A percentile compares a stretch with the other conserved stretches of the same genome.
Evolutionary conservation across 1,284 basidiomycete genomes (phyloP).

Genomic region (Schizophyllum amplum): DNA sequence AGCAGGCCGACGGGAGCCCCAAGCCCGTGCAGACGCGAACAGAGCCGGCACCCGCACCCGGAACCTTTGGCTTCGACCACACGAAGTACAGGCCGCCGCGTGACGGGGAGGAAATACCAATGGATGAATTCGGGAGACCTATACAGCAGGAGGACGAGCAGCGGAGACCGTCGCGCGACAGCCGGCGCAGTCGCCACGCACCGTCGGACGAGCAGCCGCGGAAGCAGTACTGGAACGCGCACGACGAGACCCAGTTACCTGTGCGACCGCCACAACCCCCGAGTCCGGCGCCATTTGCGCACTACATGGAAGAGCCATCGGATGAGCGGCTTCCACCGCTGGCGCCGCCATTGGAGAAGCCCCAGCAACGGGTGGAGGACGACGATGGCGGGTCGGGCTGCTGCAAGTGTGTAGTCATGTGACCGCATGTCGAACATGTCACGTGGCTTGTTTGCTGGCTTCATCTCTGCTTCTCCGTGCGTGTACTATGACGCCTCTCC

Average conservation of each 20-base stretch:
- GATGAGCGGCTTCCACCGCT: conserved; percentile 15
- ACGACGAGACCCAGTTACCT: conserved; percentile 25
- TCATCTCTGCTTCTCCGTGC: background rate
- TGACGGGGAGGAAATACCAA: conserved; percentile 36
- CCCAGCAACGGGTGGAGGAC: conserved; percentile 20
- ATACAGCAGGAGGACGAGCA: conserved; percentile 12
- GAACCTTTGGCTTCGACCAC: conserved; percentile 72
- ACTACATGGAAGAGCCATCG: conserved; percentile 31
- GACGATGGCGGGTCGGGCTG: conserved; percentile 41
- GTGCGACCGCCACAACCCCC: conserved; percentile 25
- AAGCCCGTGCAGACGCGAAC: conserved; percentile 26
- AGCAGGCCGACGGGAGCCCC: conserved; percentile 54
- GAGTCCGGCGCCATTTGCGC: conserved; percentile 53
- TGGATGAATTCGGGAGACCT: conserved; percentile 57
- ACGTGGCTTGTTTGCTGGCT: background rate
- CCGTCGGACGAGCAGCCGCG: conserved; percentile 14
- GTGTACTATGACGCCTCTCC: background rate
- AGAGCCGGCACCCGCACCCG: conserved; percentile 47
- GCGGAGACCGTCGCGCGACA: conserved; percentile 11
- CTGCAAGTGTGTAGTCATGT: conserved; percentile 60
- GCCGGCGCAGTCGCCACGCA: conserved; percentile 16
- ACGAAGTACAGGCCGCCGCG: conserved; percentile 51
- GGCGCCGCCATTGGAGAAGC: conserved; percentile 8
- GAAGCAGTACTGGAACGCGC: conserved; percentile 15
- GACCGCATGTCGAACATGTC: conserved; percentile 17